Base-by-base conservation (phyloP, 2,329 filamentous ascomycete genomes). In the Sclerotinia trifoliorum region DNA sequence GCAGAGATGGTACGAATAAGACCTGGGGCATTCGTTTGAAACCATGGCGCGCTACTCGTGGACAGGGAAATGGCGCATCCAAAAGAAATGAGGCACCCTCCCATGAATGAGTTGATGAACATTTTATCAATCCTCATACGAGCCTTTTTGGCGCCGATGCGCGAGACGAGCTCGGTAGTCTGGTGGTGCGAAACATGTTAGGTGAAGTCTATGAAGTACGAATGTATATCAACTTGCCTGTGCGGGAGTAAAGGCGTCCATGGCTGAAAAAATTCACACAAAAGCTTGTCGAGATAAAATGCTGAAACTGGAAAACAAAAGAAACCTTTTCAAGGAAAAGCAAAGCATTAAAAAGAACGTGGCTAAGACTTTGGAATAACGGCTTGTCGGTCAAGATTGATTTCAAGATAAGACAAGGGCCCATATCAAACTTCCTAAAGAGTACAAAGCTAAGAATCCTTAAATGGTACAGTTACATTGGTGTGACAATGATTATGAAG, bases 111-210 rank as follows among this genome's bases (percentile, higher is more conserved):
- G 69, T 81, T 84, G 57, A 84, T 72, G 71, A 86, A 85, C 52
- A 85, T 78, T 71, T 85, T 86, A 73, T 84, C 81, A 5, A 81
- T 76, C 13, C 83, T 79, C 82, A 83, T 85, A 67, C 82, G 80
- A 13, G 82, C 83, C 73, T 86, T 86, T 65, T 79, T 79, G 35
- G 79, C 78, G 6, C 84, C 85, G n/a, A 81, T 79, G 15, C 82
- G 80, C 1, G 80, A 81, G 67, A 84, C 78, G 21, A 84, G 76
- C 76, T 86, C 83, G 10, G 81, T 81, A 48, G 84, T 81, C 76
- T 86, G 35, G 15, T 5, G 21, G n/a, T 13, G 26, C 19, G 29
- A 60, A 51, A 21, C 60, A 58, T 66, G 54, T 66, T 39, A 66
- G 52, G n/a, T 57, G 29, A 21, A 49, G n/a, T 29, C 8, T 29